Percentiles rank a stretch among this genome's conserved stretches.
Evolutionary conservation across 805 yeast species (phyloP).

Genomic region (Nakazawaea ishiwadae): DNA sequence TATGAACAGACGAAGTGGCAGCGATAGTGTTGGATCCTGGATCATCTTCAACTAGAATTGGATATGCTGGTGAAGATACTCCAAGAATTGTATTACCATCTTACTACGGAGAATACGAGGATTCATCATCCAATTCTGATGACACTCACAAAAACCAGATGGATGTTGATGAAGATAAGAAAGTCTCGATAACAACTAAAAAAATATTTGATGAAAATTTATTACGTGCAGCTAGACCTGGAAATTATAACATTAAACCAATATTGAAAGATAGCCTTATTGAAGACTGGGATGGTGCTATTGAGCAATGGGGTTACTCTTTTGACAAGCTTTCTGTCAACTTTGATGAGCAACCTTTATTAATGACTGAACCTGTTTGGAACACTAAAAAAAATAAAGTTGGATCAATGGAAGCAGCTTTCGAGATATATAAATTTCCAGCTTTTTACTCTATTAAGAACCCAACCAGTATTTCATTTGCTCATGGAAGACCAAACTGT

Average conservation of each 20-base stretch:
- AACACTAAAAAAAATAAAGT: slow-evolving; percentile 61
- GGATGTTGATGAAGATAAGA: slow-evolving; percentile 17
- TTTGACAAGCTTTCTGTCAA: slow-evolving; percentile 50
- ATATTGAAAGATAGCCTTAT: slow-evolving; percentile 57
- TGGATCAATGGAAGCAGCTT: slow-evolving; percentile 64
- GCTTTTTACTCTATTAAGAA: slow-evolving; percentile 78
- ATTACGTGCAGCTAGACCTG: slow-evolving; percentile 39
- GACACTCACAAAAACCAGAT: slow-evolving; percentile 13
- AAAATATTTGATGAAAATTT: slow-evolving; percentile 26
- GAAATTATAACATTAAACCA: slow-evolving; percentile 47
- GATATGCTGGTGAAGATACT: slow-evolving; percentile 89
- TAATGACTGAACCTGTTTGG: slow-evolving; percentile 89
- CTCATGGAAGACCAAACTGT: slow-evolving; percentile 84
- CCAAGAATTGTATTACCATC: slow-evolving; percentile 80
- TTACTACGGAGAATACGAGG: slow-evolving; percentile 41
- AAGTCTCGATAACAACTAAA: slow-evolving; percentile 7
- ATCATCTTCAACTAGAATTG: slow-evolving; percentile 74
- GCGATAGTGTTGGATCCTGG: slow-evolving; percentile 94
- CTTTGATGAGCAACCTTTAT: slow-evolving; percentile 64
- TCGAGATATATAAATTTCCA: slow-evolving; percentile 68
- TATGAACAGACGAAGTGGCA: slow-evolving; percentile 65
- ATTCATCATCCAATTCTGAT: slow-evolving; percentile 3
- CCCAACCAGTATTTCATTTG: slow-evolving; percentile 87
- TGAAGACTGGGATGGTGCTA: slow-evolving; percentile 84
- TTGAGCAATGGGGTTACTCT: slow-evolving; percentile 65